Base-by-base conservation (phyloP, 768 basidiomycete genomes). In the Russula olivacea region DNA sequence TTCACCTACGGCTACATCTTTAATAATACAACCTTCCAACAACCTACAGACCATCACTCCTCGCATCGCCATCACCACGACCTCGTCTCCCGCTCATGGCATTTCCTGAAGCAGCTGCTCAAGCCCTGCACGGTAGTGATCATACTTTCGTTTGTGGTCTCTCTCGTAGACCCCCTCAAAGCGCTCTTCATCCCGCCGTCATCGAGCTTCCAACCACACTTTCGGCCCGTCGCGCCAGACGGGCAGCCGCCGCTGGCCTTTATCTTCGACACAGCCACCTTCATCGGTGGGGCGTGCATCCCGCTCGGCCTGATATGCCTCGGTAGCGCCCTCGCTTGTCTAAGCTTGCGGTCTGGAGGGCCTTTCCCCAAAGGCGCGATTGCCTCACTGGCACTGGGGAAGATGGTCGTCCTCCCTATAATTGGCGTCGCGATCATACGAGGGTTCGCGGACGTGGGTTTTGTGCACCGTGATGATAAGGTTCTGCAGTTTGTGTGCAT, bases 401-500 rank as follows among this genome's bases (percentile, higher is more conserved):
- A 82, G 69, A 73, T 87, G 71, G 61, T 87, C 1, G 32, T 88
- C 14, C 76, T 80, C 71, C 87, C 88, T 0, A 65, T 89, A 0
- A 48, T 89, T 3, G 88, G 87, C 0, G 81, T 87, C 14, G 69
- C 82, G 12, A 78, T 90, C 23, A 66, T 61, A 1, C 81, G 77
- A 12, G 80, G 77, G 5, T 71, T 89, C n/a, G 79, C 79, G 17
- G 71, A 69, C 2, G 71, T 65, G 0, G 81, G 81, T 1, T 48
- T 88, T 8, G 80, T 88, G 21, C 67, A 77, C 5, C 68, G 68
- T 58, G 75, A 82, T 0, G 80, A 88, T 66, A 81, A 81, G 40
- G 83, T 88, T 0, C 69, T 89, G 21, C 77, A 79, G 64, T 86
- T 88, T 58, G 81, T 88, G 17, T 84, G 84, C 81, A 83, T 88